Percentiles rank a stretch among this genome's conserved stretches.
phyloP scores from a whole-genome alignment of 495 filamentous ascomycete genomes.

The Penicillium ochrochloron region DNA sequence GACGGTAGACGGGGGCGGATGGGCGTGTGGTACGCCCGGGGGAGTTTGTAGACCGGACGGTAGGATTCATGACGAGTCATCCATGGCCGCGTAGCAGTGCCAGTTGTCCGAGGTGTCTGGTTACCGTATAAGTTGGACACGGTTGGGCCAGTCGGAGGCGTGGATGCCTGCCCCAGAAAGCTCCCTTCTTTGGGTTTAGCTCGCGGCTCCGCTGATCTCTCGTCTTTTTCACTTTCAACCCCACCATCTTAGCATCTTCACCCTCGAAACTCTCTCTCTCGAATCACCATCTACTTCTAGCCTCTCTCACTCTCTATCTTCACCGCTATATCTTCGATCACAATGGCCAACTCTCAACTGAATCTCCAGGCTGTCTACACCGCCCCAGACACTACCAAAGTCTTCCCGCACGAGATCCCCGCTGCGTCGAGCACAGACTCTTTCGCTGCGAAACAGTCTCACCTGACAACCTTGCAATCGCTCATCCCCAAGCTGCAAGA shows the following conservation, averaged over 20 bases:
- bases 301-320: background rate
- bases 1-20: slow-evolving; percentile 26
- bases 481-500: slow-evolving; percentile 67
- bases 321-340: background rate
- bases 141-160: slow-evolving; percentile 4
- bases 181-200: slow-evolving; percentile 27
- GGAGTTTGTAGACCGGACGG: slow-evolving; percentile 37
- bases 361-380: slow-evolving; percentile 61
- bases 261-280: background rate
- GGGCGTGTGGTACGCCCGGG: slow-evolving; percentile 34
- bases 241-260: slow-evolving; percentile 11
- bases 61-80: slow-evolving; percentile 30
- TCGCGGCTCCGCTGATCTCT: slow-evolving; percentile 18
- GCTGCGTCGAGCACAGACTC: slow-evolving; percentile 35
- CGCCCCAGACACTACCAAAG: slow-evolving; percentile 51
- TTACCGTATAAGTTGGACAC: slow-evolving; percentile 5
- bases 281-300: background rate
- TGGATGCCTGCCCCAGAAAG: slow-evolving; percentile 15
- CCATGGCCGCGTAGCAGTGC: slow-evolving; percentile 24
- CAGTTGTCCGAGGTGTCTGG: background rate
- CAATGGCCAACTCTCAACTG: slow-evolving; percentile 13
- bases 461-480: slow-evolving; percentile 69
- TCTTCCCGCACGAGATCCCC: slow-evolving; percentile 51
- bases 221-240: slow-evolving; percentile 1
- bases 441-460: slow-evolving; percentile 61